phyloP scores from a whole-genome alignment of 1,284 basidiomycete genomes.

The Rhodotorula sp. region DNA sequence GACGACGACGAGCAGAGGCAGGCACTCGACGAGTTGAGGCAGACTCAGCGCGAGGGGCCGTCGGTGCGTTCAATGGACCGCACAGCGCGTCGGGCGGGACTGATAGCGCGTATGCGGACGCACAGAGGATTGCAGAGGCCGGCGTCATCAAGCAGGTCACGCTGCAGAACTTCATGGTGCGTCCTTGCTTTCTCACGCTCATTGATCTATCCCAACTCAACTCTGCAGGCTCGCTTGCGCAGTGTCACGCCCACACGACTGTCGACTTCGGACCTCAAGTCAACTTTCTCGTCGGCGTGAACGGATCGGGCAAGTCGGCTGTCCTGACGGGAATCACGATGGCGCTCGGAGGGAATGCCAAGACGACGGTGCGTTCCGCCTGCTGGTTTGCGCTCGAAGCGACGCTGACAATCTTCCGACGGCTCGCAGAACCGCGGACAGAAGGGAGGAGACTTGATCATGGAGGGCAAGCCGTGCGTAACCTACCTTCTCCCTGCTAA shows the following conservation, averaged over 20 bases:
- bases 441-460: slow-evolving; percentile 39
- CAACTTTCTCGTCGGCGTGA: slow-evolving; percentile 92
- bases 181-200: background rate
- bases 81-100: no score
- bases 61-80: background rate
- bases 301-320: slow-evolving; percentile 84
- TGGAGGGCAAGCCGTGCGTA: slow-evolving; percentile 27
- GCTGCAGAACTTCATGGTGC: slow-evolving; percentile 73
- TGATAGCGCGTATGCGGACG: background rate
- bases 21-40: slow-evolving; percentile 3
- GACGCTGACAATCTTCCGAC: background rate
- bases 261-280: slow-evolving; percentile 82
- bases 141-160: slow-evolving; percentile 85
- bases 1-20: background rate
- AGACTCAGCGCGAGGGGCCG: background rate
- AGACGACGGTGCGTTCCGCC: slow-evolving; percentile 65
- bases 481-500: background rate
- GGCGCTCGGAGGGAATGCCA: slow-evolving; percentile 88
- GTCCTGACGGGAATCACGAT: slow-evolving; percentile 90
- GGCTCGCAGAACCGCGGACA: slow-evolving; percentile 40
- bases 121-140: slow-evolving; percentile 63
- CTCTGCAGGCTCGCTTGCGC: background rate
- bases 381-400: background rate
- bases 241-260: slow-evolving; percentile 74
- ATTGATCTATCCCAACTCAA: no score